These are phyloP conservation scores for Neocucurbitaria cava DNA, from an alignment of 2,329 filamentous ascomycete species.

Conservation along the genomic window DNA sequence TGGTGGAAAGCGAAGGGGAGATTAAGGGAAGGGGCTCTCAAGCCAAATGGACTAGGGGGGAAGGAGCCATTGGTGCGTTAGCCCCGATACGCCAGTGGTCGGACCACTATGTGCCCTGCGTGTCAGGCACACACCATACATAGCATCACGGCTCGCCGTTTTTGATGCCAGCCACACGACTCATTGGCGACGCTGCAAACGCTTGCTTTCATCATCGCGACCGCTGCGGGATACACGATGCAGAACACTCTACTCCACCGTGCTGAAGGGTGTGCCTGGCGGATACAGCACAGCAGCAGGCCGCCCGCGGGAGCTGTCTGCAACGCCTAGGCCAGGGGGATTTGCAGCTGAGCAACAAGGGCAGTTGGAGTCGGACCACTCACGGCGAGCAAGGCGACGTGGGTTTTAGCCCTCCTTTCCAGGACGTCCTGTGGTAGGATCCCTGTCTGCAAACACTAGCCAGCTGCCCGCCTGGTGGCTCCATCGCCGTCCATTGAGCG, in stretches of 20 bases:
- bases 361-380: slow-evolving; percentile 14
- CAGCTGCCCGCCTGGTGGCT: slow-evolving; percentile 22
- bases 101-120: slow-evolving; percentile 18
- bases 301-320: slow-evolving; percentile 5
- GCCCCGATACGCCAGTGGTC: slow-evolving; percentile 10
- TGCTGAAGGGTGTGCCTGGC: background rate
- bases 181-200: slow-evolving; percentile 23
- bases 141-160: slow-evolving; percentile 30
- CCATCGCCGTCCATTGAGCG: slow-evolving; percentile 12
- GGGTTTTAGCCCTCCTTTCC: slow-evolving; percentile 15
- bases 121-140: slow-evolving; percentile 21
- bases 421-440: slow-evolving; percentile 27
- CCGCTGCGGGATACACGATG: slow-evolving; percentile 18
- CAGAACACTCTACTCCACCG: slow-evolving; percentile 4
- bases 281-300: background rate
- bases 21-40: slow-evolving; percentile 43
- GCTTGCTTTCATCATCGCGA: slow-evolving; percentile 17
- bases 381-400: slow-evolving; percentile 10
- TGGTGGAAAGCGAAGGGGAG: slow-evolving; percentile 40
- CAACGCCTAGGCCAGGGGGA: slow-evolving; percentile 16
- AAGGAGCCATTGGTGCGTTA: slow-evolving; percentile 32
- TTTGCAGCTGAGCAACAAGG: slow-evolving; percentile 13
- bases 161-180: slow-evolving; percentile 26
- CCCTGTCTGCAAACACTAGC: slow-evolving; percentile 31
- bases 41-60: slow-evolving; percentile 34